Conservation (phyloP, 805 yeast genomes). For the Spathaspora passalidarum region DNA sequence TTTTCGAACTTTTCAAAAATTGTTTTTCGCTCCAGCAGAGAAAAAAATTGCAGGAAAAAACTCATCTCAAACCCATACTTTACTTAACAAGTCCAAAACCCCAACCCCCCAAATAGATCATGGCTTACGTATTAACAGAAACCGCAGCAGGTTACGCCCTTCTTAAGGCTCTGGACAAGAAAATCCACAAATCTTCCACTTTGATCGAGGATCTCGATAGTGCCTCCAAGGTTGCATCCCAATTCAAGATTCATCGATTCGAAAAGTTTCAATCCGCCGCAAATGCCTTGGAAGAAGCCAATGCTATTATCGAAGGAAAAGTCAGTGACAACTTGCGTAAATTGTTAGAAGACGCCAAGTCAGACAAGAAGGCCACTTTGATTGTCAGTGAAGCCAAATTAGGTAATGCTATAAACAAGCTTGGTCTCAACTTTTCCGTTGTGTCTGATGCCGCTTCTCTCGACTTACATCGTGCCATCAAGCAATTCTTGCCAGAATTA, state of each 20-base stretch:
- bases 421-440: conserved; percentile 82
- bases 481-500: conserved; percentile 90
- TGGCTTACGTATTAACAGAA: conserved; percentile 92
- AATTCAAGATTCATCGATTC: conserved; percentile 92
- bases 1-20: not conserved
- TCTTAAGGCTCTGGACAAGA: conserved; percentile 95
- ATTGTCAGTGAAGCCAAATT: conserved; percentile 93
- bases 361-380: conserved; percentile 80
- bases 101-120: conserved; percentile 18
- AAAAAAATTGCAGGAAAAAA: not conserved
- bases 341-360: conserved; percentile 70
- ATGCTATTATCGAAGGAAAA: conserved; percentile 87
- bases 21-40: not conserved
- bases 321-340: conserved; percentile 81
- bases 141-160: conserved; percentile 99
- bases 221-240: conserved; percentile 81
- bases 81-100: not conserved
- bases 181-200: conserved; percentile 81
- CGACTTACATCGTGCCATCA: conserved; percentile 92
- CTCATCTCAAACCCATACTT: not conserved
- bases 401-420: conserved; percentile 93
- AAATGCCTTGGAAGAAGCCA: conserved; percentile 93
- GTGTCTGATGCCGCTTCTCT: conserved; percentile 93
- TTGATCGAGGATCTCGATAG: conserved; percentile 74
- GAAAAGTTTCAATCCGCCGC: conserved; percentile 94